Evolutionary conservation across 164 flowering plant species (phyloP), one percentile per base, ranked within the genome.

Genomic region (Hamamelis virginiana): DNA sequence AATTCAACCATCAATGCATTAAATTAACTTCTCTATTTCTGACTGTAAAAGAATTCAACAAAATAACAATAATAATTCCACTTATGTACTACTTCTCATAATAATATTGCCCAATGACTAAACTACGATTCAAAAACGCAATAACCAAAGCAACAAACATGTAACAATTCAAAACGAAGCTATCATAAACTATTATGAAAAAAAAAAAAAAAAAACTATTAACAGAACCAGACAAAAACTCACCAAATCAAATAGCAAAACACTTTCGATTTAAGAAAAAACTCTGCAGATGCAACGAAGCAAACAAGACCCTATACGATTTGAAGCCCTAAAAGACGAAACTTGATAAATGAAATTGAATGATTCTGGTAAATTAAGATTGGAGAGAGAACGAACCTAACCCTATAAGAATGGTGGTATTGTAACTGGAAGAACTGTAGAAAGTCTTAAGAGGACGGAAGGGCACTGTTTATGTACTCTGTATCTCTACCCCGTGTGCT

Each of bases 341-440:
- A 60, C 4, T 0, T 60, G 43, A 19, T 8, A 45, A 60, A 33
- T 38, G 63, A 38, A 33, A 60, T 38, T 38, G 62, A 58, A 27
- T 58, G 38, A 57, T 9, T 26, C 13, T 16, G 15, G 8, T 33
- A 26, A 58, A 33, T 15, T 33, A 26, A 38, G 38, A 33, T n/a
- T n/a, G 5, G 9, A 1, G 28, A 55, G 59, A 33, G 63, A 15
- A 28, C 23, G 38, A 28, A 22, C n/a, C 38, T 44, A 28, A 33
- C 5, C 45, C 14, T 59, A 59, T n/a, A 51, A 52, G 8, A 52
- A 52, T 52, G 25, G 56, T 58, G 41, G 12, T 15, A 60, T 16
- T 26, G 14, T 60, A 60, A 60, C 63, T 60, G 63, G 45, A 28
- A 12, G 63, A 60, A 60, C 63, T 60, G 63, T 60, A 60, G 33